phyloP scores from a whole-genome alignment of 139 green algal genomes.

The Raphidocelis subcapitata region DNA sequence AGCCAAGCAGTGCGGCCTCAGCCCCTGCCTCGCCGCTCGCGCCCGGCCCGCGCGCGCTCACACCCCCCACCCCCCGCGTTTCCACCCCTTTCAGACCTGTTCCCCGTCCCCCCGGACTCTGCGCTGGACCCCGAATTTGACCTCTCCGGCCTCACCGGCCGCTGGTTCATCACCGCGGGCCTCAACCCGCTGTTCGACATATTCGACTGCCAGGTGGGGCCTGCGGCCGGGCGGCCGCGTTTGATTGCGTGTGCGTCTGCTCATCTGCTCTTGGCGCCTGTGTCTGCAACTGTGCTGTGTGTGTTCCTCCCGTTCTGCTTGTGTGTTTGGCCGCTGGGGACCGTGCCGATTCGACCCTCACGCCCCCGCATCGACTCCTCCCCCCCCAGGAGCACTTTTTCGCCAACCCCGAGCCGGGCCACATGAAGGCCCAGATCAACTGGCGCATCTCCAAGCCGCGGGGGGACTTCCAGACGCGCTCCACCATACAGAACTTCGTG shows the following conservation, averaged over 20 bases:
- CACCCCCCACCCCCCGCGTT: too few species aligned
- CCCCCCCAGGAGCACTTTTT: slow-evolving; percentile 55
- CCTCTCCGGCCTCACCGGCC: slow-evolving; percentile 63
- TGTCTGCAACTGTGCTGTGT: too few species aligned
- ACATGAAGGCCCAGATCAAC: slow-evolving; percentile 73
- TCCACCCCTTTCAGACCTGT: too few species aligned
- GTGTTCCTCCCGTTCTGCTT: too few species aligned
- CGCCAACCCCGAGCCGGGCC: slow-evolving; percentile 38
- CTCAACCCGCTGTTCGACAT: slow-evolving; percentile 87
- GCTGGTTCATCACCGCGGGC: slow-evolving; percentile 89
- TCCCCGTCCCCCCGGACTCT: slow-evolving; percentile 47
- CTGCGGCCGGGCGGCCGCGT: slow-evolving; percentile 7
- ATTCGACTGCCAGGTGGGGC: slow-evolving; percentile 81
- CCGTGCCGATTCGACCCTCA: too few species aligned
- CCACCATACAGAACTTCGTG: slow-evolving; percentile 53
- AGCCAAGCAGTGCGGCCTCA: too few species aligned
- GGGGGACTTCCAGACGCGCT: slow-evolving; percentile 75
- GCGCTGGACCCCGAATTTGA: slow-evolving; percentile 63
- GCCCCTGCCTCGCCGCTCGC: too few species aligned
- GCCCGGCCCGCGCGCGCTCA: too few species aligned
- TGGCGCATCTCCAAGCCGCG: slow-evolving; percentile 64
- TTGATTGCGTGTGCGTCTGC: too few species aligned
- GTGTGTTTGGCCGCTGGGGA: too few species aligned
- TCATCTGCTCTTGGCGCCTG: too few species aligned
- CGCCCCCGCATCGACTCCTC: too few species aligned